Percentiles rank a stretch among this genome's conserved stretches.
Evolutionary conservation across 202 grass and related monocot species (phyloP).

Genomic region (Digitaria exilis): DNA sequence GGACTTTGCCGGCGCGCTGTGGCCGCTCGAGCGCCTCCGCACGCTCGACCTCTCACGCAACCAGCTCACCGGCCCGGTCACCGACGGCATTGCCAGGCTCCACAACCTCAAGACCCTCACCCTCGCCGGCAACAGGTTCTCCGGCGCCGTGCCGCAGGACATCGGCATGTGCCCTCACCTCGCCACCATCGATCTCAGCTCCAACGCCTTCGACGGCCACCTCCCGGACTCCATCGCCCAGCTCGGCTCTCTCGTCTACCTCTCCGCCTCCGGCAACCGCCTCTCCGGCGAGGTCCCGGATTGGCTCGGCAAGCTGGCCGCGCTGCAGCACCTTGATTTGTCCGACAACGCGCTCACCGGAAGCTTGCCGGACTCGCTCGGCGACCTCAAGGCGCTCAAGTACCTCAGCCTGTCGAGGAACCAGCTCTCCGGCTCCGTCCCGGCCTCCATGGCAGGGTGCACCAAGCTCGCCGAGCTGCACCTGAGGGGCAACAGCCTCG

Average conservation of each 20-base stretch:
- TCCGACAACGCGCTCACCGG: slow-evolving; percentile 76
- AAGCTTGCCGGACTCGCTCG: slow-evolving; percentile 61
- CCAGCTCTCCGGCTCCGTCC: slow-evolving; percentile 58
- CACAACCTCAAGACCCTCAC: slow-evolving; percentile 74
- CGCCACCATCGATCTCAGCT: slow-evolving; percentile 56
- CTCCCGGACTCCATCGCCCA: slow-evolving; percentile 63
- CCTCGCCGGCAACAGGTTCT: slow-evolving; percentile 69
- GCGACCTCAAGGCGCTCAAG: slow-evolving; percentile 72
- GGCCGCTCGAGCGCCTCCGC: slow-evolving; percentile 65
- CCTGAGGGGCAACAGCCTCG: slow-evolving; percentile 59
- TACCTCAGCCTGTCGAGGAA: slow-evolving; percentile 78
- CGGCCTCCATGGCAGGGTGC: slow-evolving; percentile 62
- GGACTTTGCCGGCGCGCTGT: slow-evolving; percentile 57
- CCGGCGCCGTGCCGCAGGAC: slow-evolving; percentile 51
- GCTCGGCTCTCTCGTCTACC: slow-evolving; percentile 61
- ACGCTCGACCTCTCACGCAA: slow-evolving; percentile 72
- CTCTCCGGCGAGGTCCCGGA: slow-evolving; percentile 63
- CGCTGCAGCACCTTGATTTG: slow-evolving; percentile 66
- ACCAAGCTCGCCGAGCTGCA: slow-evolving; percentile 63
- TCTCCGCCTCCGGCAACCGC: slow-evolving; percentile 60
- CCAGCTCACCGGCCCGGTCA: slow-evolving; percentile 56
- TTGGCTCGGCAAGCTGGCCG: slow-evolving; percentile 64
- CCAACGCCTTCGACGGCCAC: slow-evolving; percentile 67
- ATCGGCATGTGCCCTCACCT: slow-evolving; percentile 77
- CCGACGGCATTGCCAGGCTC: slow-evolving; percentile 48